Evolutionary conservation across 148 eudicot genomes (phyloP), one percentile per base, ranked within the genome.

Genomic region (Arbutus unedo): DNA sequence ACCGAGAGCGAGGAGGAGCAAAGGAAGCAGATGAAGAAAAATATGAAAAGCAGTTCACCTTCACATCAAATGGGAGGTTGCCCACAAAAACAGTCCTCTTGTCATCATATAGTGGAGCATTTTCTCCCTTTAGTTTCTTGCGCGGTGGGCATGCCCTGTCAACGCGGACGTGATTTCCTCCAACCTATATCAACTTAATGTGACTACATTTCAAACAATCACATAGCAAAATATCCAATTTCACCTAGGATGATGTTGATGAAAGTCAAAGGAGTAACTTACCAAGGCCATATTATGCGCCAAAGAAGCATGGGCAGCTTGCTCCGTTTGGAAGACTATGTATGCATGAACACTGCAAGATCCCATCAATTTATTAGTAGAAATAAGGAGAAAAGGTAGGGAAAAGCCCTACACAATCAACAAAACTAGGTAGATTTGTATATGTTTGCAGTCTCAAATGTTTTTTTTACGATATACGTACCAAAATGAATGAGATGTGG

Each of bases 81-180:
- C 97, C 99, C 45, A 96, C 85, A 86, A 96, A 92, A 81, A 93
- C 88, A 38, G 98, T 94, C 89, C 95, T 92, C 85, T 92, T 92
- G 82, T 82, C 90, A 84, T 90, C 97, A 88, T 94, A 96, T 60
- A 93, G 94, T 48, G 89, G 83, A 83, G 85, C 79, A 81, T 74
- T 76, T 8, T 92, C 99, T 82, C 93, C 98, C 91, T 94, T 94
- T 79, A 96, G 82, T 82, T 96, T 96, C 93, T 96, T 96, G 72
- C 97, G 95, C 38, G 99, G 99, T 70, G 99, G 99, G 78, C 99
- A 96, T 43, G 99, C 98, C 88, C 99, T 93, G 88, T 96, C 99
- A 82, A 96, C 94, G 60, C 97, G 94, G 15, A 96, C 87, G 82
- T 96, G 99, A 83, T 93, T 94, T 82, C 97, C 98, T 71, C 87